These are phyloP conservation scores for Aspergillus kassunensis DNA, from an alignment of 495 filamentous ascomycete species.

Conservation along the genomic window DNA sequence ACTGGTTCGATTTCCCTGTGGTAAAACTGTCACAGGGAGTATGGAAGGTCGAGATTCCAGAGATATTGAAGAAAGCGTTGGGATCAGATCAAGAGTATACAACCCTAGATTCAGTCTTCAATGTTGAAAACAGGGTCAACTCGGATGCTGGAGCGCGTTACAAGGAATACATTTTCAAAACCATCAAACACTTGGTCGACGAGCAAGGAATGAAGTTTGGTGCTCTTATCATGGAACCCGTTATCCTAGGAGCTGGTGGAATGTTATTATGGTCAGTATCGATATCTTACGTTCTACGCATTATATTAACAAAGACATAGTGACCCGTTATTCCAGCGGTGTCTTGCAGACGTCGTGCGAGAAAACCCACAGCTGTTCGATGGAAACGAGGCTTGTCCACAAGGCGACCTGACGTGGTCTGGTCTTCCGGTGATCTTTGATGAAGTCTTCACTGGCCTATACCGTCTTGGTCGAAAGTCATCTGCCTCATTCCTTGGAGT, in stretches of 20 bases:
- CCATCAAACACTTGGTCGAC: constrained; percentile 45
- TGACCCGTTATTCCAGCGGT: constrained; percentile 73
- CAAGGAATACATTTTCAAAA: constrained; percentile 51
- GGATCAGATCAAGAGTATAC: constrained; percentile 44
- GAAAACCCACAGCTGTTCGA: constrained; percentile 47
- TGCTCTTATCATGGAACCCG: constrained; percentile 68
- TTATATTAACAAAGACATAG: constrained; percentile 27
- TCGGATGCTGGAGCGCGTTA: constrained; percentile 46
- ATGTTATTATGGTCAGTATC: constrained; percentile 66
- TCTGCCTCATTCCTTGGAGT: constrained; percentile 62
- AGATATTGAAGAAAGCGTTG: constrained; percentile 40
- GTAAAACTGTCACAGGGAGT: constrained; percentile 58
- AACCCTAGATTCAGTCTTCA: constrained; percentile 56
- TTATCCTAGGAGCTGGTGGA: constrained; percentile 71
- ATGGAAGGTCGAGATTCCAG: constrained; percentile 59
- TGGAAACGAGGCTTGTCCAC: neutral
- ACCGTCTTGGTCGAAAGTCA: constrained; percentile 65
- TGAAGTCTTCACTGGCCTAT: constrained; percentile 79
- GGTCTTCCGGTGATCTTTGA: constrained; percentile 74
- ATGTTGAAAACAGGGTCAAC: constrained; percentile 46
- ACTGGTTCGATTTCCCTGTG: constrained; percentile 72
- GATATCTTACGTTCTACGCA: neutral
- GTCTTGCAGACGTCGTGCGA: constrained; percentile 60
- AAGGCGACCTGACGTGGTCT: constrained; percentile 47
- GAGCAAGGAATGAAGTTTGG: constrained; percentile 62